Conservation (phyloP, 2,329 filamentous ascomycete genomes). For the Polychaeton citri region DNA sequence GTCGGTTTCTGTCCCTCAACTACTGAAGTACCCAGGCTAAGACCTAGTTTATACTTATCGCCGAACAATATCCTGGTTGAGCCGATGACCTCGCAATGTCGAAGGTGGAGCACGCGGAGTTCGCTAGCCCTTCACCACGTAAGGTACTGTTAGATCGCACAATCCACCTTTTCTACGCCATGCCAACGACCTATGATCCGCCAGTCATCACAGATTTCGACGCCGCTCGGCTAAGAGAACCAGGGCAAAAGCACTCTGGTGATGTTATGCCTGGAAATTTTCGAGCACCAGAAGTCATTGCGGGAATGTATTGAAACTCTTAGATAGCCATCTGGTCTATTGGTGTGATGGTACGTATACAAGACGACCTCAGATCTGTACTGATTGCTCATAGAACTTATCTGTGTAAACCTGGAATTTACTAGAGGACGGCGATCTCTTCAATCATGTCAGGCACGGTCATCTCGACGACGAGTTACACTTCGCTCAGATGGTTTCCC, state of each 20-base stretch:
- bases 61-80: slow-evolving; percentile 19
- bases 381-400: not conserved
- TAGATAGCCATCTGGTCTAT: slow-evolving; percentile 10
- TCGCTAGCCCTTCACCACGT: slow-evolving; percentile 6
- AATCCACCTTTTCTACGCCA: slow-evolving; percentile 16
- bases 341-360: slow-evolving; percentile 6
- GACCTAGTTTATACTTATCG: slow-evolving; percentile 7
- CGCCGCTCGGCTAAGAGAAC: slow-evolving; percentile 3
- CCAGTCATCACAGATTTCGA: slow-evolving; percentile 8
- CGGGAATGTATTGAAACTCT: slow-evolving; percentile 6
- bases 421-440: slow-evolving; percentile 5
- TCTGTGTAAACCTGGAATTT: slow-evolving; percentile 6
- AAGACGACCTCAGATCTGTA: not conserved
- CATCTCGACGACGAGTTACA: slow-evolving; percentile 8
- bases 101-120: slow-evolving; percentile 1
- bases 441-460: slow-evolving; percentile 2
- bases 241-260: slow-evolving; percentile 6
- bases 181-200: slow-evolving; percentile 10
- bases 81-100: slow-evolving; percentile 6
- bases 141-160: slow-evolving; percentile 17
- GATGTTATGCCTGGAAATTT: slow-evolving; percentile 6
- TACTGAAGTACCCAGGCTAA: not conserved
- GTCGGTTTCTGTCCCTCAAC: slow-evolving; percentile 8
- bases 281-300: slow-evolving; percentile 8
- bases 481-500: slow-evolving; percentile 21